A percentile compares a stretch with the other conserved stretches of the same genome.
Evolutionary conservation across 2,329 filamentous ascomycete species (phyloP).

Genomic region (Chaetomium sp.): DNA sequence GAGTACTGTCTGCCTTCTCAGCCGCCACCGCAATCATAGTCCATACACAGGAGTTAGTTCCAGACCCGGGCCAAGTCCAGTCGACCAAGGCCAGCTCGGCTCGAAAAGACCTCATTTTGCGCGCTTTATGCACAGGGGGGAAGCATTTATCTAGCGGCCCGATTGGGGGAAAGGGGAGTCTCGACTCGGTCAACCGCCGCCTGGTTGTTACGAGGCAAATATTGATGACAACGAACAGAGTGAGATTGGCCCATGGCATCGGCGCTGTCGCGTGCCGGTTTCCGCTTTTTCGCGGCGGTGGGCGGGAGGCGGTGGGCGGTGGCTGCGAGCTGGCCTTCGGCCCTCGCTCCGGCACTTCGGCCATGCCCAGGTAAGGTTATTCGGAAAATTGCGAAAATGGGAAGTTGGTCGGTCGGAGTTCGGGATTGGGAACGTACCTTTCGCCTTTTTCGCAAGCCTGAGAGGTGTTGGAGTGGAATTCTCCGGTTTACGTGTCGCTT

Average conservation of each 20-base stretch:
- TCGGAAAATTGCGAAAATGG: not conserved
- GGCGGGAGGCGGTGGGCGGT: not conserved
- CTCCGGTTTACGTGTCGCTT: not conserved
- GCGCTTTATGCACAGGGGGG: constrained; percentile 9
- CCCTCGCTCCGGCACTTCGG: constrained; percentile 3
- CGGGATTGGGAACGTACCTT: constrained; percentile 16
- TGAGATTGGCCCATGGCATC: not conserved
- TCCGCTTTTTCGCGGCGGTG: not conserved
- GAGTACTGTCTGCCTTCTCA: not conserved
- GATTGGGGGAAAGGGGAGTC: constrained; percentile 5
- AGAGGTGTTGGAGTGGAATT: not conserved
- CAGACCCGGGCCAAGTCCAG: not conserved
- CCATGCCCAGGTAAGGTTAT: not conserved
- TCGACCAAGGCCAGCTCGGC: not conserved
- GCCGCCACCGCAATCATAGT: not conserved
- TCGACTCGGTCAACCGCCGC: not conserved
- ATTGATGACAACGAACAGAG: not conserved
- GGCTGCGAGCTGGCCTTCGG: not conserved
- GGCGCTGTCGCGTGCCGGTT: constrained; percentile 17
- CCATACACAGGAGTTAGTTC: too few species aligned
- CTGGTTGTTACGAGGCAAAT: not conserved
- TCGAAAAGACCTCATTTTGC: constrained; percentile 12
- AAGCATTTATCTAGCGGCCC: constrained; percentile 1
- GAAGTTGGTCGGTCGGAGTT: constrained; percentile 10
- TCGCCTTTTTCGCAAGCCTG: not conserved